A percentile compares a stretch with the other conserved stretches of the same genome.
phyloP scores from a whole-genome alignment of 306 rosid genomes.

The Boehmeria nivea region DNA sequence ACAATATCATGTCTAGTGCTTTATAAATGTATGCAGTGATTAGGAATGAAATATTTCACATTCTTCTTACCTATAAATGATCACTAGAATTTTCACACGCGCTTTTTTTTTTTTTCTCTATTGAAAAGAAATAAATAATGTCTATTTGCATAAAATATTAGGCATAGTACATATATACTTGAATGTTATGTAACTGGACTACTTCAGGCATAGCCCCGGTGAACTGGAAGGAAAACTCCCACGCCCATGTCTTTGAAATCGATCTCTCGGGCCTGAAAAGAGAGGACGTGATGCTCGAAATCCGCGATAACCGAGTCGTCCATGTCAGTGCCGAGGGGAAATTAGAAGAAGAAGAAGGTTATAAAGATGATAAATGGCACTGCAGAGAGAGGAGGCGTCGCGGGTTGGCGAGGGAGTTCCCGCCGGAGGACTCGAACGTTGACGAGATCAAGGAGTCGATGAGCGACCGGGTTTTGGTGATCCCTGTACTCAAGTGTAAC shows the following conservation, averaged over 20 bases:
- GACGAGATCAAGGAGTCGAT: constrained; percentile 49
- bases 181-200: neutral
- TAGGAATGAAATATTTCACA: no score
- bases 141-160: no score
- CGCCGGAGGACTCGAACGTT: constrained; percentile 50
- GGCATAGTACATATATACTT: no score
- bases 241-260: constrained; percentile 41
- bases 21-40: no score
- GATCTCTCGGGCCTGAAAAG: constrained; percentile 51
- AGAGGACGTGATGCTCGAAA: constrained; percentile 51
- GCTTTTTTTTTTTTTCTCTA: no score
- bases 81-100: no score
- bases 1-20: no score
- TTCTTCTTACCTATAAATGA: no score
- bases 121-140: no score
- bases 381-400: constrained; percentile 47
- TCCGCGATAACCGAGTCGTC: constrained; percentile 35
- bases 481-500: no score
- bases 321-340: constrained; percentile 41
- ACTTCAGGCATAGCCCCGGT: constrained; percentile 21
- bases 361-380: constrained; percentile 42
- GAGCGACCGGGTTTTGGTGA: constrained; percentile 41
- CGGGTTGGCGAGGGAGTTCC: constrained; percentile 32
- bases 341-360: neutral
- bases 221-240: constrained; percentile 54